Percentiles rank a stretch among this genome's conserved stretches.
phyloP scores from a whole-genome alignment of 1,284 basidiomycete genomes.

The Chondrostereum purpureum region DNA sequence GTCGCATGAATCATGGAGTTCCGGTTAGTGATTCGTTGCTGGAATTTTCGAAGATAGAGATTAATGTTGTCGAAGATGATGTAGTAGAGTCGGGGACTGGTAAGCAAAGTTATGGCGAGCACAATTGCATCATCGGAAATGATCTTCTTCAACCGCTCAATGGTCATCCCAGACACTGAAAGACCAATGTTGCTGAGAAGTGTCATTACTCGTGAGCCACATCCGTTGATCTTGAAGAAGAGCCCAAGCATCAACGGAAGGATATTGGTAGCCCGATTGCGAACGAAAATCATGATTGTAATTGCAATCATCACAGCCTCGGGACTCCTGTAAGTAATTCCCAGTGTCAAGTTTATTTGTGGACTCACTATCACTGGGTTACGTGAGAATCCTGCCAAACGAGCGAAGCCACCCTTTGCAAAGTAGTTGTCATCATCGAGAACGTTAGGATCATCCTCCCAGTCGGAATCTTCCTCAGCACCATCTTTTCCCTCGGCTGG shows the following conservation, averaged over 20 bases:
- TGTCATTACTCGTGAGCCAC: slow-evolving; percentile 7
- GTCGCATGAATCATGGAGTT: slow-evolving; percentile 17
- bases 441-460: background rate
- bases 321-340: no score
- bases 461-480: background rate
- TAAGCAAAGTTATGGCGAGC: slow-evolving; percentile 10
- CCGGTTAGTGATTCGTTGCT: slow-evolving; percentile 14
- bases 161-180: slow-evolving; percentile 9
- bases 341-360: no score
- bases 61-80: slow-evolving; percentile 17
- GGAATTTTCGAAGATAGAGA: slow-evolving; percentile 12
- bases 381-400: background rate
- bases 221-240: slow-evolving; percentile 8
- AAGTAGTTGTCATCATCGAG: background rate
- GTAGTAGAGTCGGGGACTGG: slow-evolving; percentile 4
- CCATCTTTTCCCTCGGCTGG: no score
- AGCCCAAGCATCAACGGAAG: slow-evolving; percentile 9
- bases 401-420: background rate
- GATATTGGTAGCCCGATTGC: slow-evolving; percentile 10
- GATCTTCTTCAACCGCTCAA: slow-evolving; percentile 11
- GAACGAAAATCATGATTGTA: slow-evolving; percentile 8
- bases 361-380: background rate
- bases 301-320: slow-evolving; percentile 8
- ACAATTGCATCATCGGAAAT: slow-evolving; percentile 14
- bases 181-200: slow-evolving; percentile 10